These are phyloP conservation scores for Amanita phalloides DNA, from an alignment of 768 basidiomycete species.

Conservation along the genomic window DNA sequence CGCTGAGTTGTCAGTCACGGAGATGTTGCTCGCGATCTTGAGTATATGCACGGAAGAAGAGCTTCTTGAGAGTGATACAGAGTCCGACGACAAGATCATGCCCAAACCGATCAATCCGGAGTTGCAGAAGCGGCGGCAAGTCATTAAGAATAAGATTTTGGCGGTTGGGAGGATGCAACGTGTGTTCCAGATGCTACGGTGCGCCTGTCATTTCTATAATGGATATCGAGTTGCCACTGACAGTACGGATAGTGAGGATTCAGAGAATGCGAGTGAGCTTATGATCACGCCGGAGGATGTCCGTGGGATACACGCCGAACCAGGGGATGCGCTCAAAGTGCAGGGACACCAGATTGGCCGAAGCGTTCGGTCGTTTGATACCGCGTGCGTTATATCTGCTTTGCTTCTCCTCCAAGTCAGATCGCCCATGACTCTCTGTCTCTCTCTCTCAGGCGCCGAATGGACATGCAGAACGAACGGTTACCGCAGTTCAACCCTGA, in stretches of 20 bases:
- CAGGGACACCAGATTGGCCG: conserved; percentile 47
- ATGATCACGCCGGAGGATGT: conserved; percentile 18
- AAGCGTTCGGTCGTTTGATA: conserved; percentile 62
- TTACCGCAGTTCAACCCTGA: conserved; percentile 45
- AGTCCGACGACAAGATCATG: conserved; percentile 17
- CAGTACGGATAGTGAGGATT: conserved; percentile 47
- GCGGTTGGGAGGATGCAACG: conserved; percentile 88
- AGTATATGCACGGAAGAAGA: conserved; percentile 93
- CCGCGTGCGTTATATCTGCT: conserved; percentile 43
- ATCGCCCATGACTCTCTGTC: background rate
- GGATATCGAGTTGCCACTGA: background rate
- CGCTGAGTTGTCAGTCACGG: conserved; percentile 54
- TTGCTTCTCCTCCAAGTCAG: background rate
- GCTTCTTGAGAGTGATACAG: conserved; percentile 47
- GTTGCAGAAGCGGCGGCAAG: conserved; percentile 39
- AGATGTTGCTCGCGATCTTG: conserved; percentile 93
- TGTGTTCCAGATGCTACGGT: conserved; percentile 86
- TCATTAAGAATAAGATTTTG: conserved; percentile 90
- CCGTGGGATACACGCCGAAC: conserved; percentile 20
- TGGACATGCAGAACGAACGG: conserved; percentile 67
- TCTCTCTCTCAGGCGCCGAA: conserved; percentile 40
- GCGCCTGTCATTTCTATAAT: conserved; percentile 15
- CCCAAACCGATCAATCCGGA: conserved; percentile 27
- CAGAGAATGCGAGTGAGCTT: conserved; percentile 70
- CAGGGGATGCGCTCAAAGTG: conserved; percentile 46